A percentile compares a stretch with the other conserved stretches of the same genome.
phyloP scores from a whole-genome alignment of 1,139 yeast genomes.

The Yamadazyma aaseri region DNA sequence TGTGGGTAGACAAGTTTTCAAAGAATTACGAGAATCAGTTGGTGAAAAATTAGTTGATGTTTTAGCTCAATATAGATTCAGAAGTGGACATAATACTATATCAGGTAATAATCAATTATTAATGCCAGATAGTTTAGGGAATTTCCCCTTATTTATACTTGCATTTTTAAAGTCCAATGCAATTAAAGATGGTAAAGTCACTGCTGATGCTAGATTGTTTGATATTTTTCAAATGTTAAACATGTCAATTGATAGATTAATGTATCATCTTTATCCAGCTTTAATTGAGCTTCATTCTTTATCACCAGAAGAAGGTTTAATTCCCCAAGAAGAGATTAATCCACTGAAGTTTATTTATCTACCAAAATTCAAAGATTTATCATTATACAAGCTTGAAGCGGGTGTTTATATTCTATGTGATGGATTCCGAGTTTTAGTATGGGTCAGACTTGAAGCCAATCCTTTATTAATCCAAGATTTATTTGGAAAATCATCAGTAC shows the following conservation, averaged over 20 bases:
- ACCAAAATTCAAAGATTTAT: slow-evolving; percentile 46
- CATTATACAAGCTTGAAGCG: slow-evolving; percentile 52
- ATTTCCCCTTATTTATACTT: slow-evolving; percentile 66
- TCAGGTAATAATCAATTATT: slow-evolving; percentile 61
- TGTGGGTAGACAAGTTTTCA: slow-evolving; percentile 58
- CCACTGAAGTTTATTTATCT: slow-evolving; percentile 52
- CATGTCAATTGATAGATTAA: slow-evolving; percentile 58
- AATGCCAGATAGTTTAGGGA: slow-evolving; percentile 77
- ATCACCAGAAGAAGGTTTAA: slow-evolving; percentile 52
- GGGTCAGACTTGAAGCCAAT: slow-evolving; percentile 73
- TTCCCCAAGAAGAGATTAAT: slow-evolving; percentile 35
- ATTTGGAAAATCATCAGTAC: slow-evolving; percentile 54
- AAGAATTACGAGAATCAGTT: slow-evolving; percentile 61
- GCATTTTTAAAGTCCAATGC: slow-evolving; percentile 70
- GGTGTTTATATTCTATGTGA: slow-evolving; percentile 80
- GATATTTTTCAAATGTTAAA: slow-evolving; percentile 54
- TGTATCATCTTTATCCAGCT: slow-evolving; percentile 76
- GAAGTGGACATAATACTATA: slow-evolving; percentile 31
- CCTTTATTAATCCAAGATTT: slow-evolving; percentile 69
- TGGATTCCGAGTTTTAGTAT: slow-evolving; percentile 60
- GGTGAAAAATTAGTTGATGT: slow-evolving; percentile 68
- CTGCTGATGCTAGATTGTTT: slow-evolving; percentile 60
- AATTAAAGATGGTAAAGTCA: slow-evolving; percentile 46
- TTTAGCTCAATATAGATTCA: slow-evolving; percentile 71
- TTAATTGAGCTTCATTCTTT: slow-evolving; percentile 72